Evolutionary conservation across 148 eudicot genomes (phyloP), one percentile per base, ranked within the genome.

Genomic region (Pouteria glomerata): DNA sequence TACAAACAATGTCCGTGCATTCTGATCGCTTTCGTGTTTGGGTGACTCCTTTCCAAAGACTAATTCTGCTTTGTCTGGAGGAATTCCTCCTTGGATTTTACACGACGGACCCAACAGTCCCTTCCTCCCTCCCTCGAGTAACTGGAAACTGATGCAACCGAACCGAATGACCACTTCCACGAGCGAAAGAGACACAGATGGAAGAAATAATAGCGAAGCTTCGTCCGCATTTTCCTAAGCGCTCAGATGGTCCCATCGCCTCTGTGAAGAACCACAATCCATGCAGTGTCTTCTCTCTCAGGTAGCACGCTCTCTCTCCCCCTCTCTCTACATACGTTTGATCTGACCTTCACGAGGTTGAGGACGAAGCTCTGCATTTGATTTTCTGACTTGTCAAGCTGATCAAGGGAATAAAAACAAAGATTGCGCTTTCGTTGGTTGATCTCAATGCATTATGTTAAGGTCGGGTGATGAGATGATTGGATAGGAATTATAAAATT

Each of bases 231-330:
- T 2, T 18, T 34, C 31, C 48, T 31, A 6, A 7, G 62, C 13
- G n/a, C n/a, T n/a, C n/a, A 27, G 8, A 31, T 11, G 5, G 1
- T 21, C 19, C 10, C 12, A 4, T 0, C 6, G 12, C 61, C 27
- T 41, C 37, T 31, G 11, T 57, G 19, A 45, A 44, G 26, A 41
- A 56, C 34, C 48, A 19, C 24, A 16, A 31, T 16, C 3, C 15
- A 31, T 6, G 26, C 73, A 30, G 24, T 35, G 45, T 53, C 1
- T 10, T 57, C 65, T 23, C 65, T 57, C 53, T 57, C 29, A 52
- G 71, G 59, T 60, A 31, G 18, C 50, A n/a, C 50, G 3, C 62
- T 35, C 62, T 35, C 72, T 55, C 72, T 69, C 72, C 37, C 73
- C 55, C 61, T 68, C 33, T 68, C 14, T 69, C 51, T 39, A 37